Evolutionary conservation across 1,284 basidiomycete species (phyloP).

Genomic region (Testicularia cyperi): DNA sequence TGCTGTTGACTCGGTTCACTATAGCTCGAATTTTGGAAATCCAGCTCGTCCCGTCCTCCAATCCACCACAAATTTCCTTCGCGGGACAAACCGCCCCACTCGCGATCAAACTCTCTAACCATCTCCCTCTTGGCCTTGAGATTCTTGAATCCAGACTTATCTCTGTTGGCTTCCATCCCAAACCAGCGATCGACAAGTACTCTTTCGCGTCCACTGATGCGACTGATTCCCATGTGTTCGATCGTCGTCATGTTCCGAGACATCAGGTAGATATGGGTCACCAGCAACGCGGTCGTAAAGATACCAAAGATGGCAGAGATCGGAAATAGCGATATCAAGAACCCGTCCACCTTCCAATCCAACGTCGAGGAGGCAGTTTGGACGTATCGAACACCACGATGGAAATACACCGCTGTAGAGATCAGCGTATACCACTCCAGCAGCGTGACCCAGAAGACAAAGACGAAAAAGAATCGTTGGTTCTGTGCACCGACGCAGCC

Average conservation of each 20-base stretch:
- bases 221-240: slow-evolving; percentile 68
- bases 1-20: slow-evolving; percentile 3
- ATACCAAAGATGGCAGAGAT: slow-evolving; percentile 69
- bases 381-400: slow-evolving; percentile 46
- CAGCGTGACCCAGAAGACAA: slow-evolving; percentile 67
- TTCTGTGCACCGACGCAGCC: slow-evolving; percentile 80
- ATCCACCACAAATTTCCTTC: slow-evolving; percentile 87
- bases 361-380: no score
- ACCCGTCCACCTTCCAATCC: slow-evolving; percentile 65
- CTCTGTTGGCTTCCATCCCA: slow-evolving; percentile 7
- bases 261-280: slow-evolving; percentile 70
- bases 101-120: slow-evolving; percentile 67
- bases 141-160: slow-evolving; percentile 46
- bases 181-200: slow-evolving; percentile 61
- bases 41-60: slow-evolving; percentile 54
- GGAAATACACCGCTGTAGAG: slow-evolving; percentile 60
- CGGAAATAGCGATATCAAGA: slow-evolving; percentile 69
- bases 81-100: slow-evolving; percentile 72
- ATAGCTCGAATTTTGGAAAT: slow-evolving; percentile 1
- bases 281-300: slow-evolving; percentile 69
- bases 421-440: slow-evolving; percentile 69
- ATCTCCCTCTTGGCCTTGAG: slow-evolving; percentile 19
- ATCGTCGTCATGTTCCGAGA: slow-evolving; percentile 74
- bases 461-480: slow-evolving; percentile 77
- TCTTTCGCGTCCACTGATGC: slow-evolving; percentile 69